A percentile compares a stretch with the other conserved stretches of the same genome.
Evolutionary conservation across 1,284 basidiomycete genomes (phyloP).

Genomic region (Sphagnurus paluster): DNA sequence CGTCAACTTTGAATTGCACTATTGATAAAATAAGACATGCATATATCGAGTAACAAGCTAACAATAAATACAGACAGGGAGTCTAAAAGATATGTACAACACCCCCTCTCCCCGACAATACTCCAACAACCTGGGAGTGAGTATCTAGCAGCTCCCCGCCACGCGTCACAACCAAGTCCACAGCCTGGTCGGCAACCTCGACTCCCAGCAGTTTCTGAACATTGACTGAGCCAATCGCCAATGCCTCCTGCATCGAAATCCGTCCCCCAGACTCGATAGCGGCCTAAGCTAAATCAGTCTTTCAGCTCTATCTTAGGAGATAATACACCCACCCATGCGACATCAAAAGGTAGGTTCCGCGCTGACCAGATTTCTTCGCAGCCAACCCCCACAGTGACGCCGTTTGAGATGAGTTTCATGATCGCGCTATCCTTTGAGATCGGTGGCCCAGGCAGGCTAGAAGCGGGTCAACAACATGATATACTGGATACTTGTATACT

Average conservation of each 20-base stretch:
- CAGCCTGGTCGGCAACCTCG: constrained; percentile 26
- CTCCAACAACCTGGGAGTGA: constrained; percentile 51
- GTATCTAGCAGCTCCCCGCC: constrained; percentile 51
- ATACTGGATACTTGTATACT: constrained; percentile 14
- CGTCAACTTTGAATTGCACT: neutral
- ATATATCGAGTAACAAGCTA: no score
- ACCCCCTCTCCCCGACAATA: constrained; percentile 40
- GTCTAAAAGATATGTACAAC: constrained; percentile 26
- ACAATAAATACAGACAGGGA: no score
- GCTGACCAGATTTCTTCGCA: constrained; percentile 68
- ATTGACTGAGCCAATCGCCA: constrained; percentile 62
- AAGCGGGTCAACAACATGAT: neutral
- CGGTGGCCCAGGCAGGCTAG: constrained; percentile 66
- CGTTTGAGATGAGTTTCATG: constrained; percentile 59
- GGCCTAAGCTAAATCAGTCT: constrained; percentile 25
- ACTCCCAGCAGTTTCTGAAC: constrained; percentile 56
- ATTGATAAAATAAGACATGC: no score
- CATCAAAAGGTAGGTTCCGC: constrained; percentile 70
- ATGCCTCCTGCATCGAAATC: constrained; percentile 52
- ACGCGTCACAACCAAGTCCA: constrained; percentile 61
- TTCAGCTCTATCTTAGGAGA: neutral
- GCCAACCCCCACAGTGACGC: constrained; percentile 77
- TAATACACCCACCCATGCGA: constrained; percentile 57
- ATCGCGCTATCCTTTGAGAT: constrained; percentile 67
- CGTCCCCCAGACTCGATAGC: constrained; percentile 54